Percentiles rank a stretch among this genome's conserved stretches.
phyloP scores from a whole-genome alignment of 495 filamentous ascomycete genomes.

The Penicillium mononematosum region DNA sequence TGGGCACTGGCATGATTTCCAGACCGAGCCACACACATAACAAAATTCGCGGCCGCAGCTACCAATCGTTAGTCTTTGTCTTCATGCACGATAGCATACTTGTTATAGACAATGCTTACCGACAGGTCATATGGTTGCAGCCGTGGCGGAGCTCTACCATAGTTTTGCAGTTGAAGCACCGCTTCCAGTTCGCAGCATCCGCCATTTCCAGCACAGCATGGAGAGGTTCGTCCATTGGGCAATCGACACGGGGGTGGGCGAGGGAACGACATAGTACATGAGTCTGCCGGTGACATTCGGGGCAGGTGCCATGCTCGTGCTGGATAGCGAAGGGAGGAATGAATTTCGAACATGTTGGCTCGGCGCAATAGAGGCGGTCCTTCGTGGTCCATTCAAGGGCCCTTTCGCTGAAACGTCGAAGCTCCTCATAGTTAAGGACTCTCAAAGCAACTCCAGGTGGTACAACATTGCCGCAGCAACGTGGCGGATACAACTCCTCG shows the following conservation, averaged over 20 bases:
- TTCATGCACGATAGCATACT: not conserved
- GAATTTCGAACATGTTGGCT: slow-evolving; percentile 23
- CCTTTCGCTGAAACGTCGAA: slow-evolving; percentile 14
- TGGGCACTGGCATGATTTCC: slow-evolving; percentile 1
- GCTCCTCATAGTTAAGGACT: slow-evolving; percentile 15
- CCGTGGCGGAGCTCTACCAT: slow-evolving; percentile 21
- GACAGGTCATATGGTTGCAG: slow-evolving; percentile 26
- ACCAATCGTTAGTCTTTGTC: not conserved
- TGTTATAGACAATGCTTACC: slow-evolving; percentile 3
- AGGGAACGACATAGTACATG: slow-evolving; percentile 19
- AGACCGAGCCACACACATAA: slow-evolving; percentile 11
- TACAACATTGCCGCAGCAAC: slow-evolving; percentile 11
- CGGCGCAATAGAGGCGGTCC: slow-evolving; percentile 22
- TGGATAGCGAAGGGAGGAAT: slow-evolving; percentile 18
- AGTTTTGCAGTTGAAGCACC: slow-evolving; percentile 21
- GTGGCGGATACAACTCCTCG: slow-evolving; percentile 27
- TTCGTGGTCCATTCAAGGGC: slow-evolving; percentile 20
- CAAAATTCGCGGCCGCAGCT: slow-evolving; percentile 20
- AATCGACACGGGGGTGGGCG: slow-evolving; percentile 21
- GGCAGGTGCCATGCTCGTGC: slow-evolving; percentile 15
- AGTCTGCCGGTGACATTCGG: slow-evolving; percentile 17
- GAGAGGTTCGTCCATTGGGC: slow-evolving; percentile 18
- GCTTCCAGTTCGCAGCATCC: slow-evolving; percentile 14
- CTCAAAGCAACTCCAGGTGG: slow-evolving; percentile 9
- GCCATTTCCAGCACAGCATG: slow-evolving; percentile 20